A percentile compares a stretch with the other conserved stretches of the same genome.
phyloP scores from a whole-genome alignment of 2,329 filamentous ascomycete genomes.

The Cytospora paraplurivora region DNA sequence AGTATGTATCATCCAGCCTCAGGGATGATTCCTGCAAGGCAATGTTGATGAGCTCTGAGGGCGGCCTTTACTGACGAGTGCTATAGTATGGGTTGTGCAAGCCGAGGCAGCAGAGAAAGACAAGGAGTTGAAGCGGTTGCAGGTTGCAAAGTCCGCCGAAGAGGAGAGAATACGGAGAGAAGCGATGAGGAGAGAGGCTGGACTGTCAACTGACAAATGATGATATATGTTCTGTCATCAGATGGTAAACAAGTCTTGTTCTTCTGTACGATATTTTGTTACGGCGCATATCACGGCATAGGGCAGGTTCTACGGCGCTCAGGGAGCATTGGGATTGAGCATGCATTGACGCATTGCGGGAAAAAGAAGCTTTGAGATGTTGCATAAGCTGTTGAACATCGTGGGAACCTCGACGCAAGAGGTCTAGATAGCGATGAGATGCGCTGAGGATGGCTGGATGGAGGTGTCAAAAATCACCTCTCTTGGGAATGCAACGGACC shows the following conservation, averaged over 20 bases:
- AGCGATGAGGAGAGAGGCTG: conserved; percentile 53
- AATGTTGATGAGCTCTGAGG: not conserved
- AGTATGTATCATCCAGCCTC: conserved; percentile 59
- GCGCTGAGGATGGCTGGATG: not conserved
- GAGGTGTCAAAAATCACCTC: not conserved
- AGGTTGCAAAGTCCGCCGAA: conserved; percentile 41
- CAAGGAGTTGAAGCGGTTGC: conserved; percentile 41
- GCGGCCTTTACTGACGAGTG: conserved; percentile 25
- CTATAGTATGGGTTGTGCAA: conserved; percentile 53
- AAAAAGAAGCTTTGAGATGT: not conserved
- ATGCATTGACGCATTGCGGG: not conserved
- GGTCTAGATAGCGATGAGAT: not conserved
- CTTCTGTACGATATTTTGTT: conserved; percentile 12
- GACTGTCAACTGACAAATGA: conserved; percentile 41
- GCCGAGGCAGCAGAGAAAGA: conserved; percentile 50
- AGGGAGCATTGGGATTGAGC: conserved; percentile 22
- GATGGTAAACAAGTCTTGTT: not conserved
- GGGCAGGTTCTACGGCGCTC: conserved; percentile 22
- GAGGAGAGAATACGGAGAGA: conserved; percentile 49
- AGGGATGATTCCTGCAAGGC: not conserved
- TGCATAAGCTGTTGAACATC: not conserved
- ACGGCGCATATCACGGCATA: conserved; percentile 13
- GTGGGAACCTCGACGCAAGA: not conserved
- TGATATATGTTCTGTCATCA: not conserved
- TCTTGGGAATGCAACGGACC: not conserved